Base-by-base conservation (phyloP, 202 grass and related monocot species). In the Setaria italica region DNA sequence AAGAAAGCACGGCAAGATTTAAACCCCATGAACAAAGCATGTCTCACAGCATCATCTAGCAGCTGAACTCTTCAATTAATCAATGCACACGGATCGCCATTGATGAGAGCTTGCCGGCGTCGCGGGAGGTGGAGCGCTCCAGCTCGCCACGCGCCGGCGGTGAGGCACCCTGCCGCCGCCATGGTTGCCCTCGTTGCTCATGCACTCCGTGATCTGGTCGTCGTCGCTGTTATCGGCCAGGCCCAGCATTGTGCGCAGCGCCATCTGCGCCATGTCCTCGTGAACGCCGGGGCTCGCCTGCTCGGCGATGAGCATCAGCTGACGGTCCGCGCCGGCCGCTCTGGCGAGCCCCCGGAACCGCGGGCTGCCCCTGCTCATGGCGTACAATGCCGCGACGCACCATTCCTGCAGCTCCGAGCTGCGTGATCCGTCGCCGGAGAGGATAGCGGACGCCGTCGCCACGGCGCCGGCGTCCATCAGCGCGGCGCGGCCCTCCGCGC, bases 341-440 rank as follows among this genome's bases (percentile, higher is more conserved):
- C 86, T 95, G 3, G 95, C 93, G 35, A 95, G 82, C 7, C 87
- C 91, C 4, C 91, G 86, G 80, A 98, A 98, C 83, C 93, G 85
- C 39, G 87, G 77, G 74, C 87, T 92, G 6, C 89, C 81, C 68
- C 56, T 90, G 81, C 95, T 92, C 92, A 98, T 87, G 73, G 84
- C 91, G 74, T 95, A 98, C 78, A 98, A 16, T 3, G 89, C 82
- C 42, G 85, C 88, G 20, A 92, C 62, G 58, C 88, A 87, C 7
- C 83, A 84, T 55, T 92, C 88, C 50, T 89, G 74, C 4, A 92
- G 79, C 49, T 88, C 81, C 4, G 76, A n/a, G n/a, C 25, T 14
- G 32, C 66, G 37, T 4, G 70, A 29, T 17, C 49, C 19, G 11
- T 55, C 56, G 79, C 59, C 33, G 33, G 57, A 77, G 1, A 98